These are phyloP conservation scores for Bathelium albidoporum DNA, from an alignment of 495 filamentous ascomycete genomes.

Conservation along the genomic window DNA sequence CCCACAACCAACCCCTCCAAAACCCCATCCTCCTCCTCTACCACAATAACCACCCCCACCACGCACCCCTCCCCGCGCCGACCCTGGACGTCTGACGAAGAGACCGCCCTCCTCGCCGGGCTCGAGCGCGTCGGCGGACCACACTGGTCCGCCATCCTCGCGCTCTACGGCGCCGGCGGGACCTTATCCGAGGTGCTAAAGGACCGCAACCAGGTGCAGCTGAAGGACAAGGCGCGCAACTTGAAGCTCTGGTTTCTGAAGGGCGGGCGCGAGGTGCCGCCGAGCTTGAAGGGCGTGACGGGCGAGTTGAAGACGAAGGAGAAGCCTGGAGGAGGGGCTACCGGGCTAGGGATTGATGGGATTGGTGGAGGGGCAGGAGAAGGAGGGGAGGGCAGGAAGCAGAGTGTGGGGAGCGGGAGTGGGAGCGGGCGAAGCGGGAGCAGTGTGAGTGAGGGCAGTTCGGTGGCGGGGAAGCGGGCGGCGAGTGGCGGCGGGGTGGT, in stretches of 20 bases:
- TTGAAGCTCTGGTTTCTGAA: conserved; percentile 94
- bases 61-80: conserved; percentile 61
- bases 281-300: conserved; percentile 82
- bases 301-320: conserved; percentile 88
- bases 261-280: conserved; percentile 83
- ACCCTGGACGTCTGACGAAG: conserved; percentile 84
- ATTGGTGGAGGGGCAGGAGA: conserved; percentile 70
- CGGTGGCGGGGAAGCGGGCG: neutral
- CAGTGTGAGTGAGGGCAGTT: conserved; percentile 1
- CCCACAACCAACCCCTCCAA: neutral
- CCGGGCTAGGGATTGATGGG: conserved; percentile 52
- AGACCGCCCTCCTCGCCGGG: conserved; percentile 84
- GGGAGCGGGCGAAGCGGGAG: too few relatives aligned
- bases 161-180: conserved; percentile 75
- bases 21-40: conserved; percentile 40
- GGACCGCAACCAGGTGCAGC: conserved; percentile 86
- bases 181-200: conserved; percentile 77
- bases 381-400: conserved; percentile 30
- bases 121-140: conserved; percentile 86
- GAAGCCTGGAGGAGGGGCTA: conserved; percentile 15
- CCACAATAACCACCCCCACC: conserved; percentile 6
- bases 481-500: neutral
- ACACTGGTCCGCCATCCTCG: conserved; percentile 91
- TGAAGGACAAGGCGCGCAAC: conserved; percentile 93
- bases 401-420: neutral